phyloP scores from a whole-genome alignment of 768 basidiomycete species.

The Amyloporia xantha region DNA sequence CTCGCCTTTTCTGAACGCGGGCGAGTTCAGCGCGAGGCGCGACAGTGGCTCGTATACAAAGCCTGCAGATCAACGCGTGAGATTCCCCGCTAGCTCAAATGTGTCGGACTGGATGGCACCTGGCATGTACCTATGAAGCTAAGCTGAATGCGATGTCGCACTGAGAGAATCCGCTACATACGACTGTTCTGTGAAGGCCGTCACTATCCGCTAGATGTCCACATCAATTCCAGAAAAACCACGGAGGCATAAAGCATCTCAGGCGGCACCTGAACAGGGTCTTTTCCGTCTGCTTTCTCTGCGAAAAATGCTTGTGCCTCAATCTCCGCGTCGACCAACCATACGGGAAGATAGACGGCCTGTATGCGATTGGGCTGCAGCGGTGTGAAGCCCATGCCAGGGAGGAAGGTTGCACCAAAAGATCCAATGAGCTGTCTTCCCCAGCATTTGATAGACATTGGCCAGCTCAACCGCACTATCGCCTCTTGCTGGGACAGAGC shows the following conservation, averaged over 20 bases:
- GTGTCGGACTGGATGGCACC: not conserved
- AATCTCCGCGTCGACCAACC: not conserved
- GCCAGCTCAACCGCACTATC: not conserved
- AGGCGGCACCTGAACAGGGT: not conserved
- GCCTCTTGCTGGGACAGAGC: not conserved
- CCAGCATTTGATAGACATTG: not conserved
- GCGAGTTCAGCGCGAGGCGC: not conserved
- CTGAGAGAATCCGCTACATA: not conserved
- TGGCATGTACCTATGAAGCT: conserved; percentile 3
- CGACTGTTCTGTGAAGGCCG: not conserved
- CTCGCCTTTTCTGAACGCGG: not conserved
- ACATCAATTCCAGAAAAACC: not conserved
- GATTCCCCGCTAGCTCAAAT: not conserved
- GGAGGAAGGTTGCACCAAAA: not conserved
- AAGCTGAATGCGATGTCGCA: not conserved
- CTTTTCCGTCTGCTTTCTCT: not conserved
- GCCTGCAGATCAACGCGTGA: not conserved
- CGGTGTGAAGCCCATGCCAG: not conserved
- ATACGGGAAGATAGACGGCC: conserved; percentile 2
- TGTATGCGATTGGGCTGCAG: not conserved
- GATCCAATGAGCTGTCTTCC: not conserved
- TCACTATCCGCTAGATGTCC: not conserved
- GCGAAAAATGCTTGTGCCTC: not conserved
- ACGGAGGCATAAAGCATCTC: not conserved
- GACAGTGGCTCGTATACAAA: conserved; percentile 1